Evolutionary conservation across 192 early-diverging fungal species (phyloP).

Genomic region (Coemansia sp.): DNA sequence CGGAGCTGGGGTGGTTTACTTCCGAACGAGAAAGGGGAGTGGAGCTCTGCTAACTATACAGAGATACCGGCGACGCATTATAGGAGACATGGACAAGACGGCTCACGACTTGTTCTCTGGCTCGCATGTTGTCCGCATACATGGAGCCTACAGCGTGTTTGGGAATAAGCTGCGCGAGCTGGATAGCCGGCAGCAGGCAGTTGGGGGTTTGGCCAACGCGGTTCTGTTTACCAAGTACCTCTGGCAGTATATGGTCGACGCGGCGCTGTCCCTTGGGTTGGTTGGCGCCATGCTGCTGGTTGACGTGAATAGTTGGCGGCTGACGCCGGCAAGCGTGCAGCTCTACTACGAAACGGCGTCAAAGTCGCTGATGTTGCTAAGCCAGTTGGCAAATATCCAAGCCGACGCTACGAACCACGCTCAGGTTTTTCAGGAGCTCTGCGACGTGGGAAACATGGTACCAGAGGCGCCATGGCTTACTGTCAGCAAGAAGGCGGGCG

Average conservation of each 20-base stretch:
- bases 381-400: constrained; percentile 3
- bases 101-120: constrained; percentile 23
- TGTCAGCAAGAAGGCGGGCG: background rate
- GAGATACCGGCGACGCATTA: background rate
- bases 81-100: background rate
- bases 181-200: constrained; percentile 9
- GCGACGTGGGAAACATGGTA: constrained; percentile 2
- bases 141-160: constrained; percentile 10
- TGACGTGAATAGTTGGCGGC: background rate
- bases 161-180: background rate
- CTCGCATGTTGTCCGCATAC: constrained; percentile 25
- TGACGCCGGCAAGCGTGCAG: constrained; percentile 11
- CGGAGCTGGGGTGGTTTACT: background rate
- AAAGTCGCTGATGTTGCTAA: constrained; percentile 12
- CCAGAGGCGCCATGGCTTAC: constrained; percentile 11
- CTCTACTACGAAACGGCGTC: constrained; percentile 18
- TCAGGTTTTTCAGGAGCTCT: constrained; percentile 14
- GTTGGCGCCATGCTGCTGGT: constrained; percentile 13
- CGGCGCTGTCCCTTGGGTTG: constrained; percentile 8
- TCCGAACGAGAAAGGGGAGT: background rate
- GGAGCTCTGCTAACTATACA: constrained; percentile 8
- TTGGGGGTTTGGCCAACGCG: constrained; percentile 6
- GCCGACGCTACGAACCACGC: constrained; percentile 7
- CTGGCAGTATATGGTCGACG: constrained; percentile 5
- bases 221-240: constrained; percentile 1